Conservation (phyloP, 169 alveolate species). For the Toxoplasma gondii region DNA sequence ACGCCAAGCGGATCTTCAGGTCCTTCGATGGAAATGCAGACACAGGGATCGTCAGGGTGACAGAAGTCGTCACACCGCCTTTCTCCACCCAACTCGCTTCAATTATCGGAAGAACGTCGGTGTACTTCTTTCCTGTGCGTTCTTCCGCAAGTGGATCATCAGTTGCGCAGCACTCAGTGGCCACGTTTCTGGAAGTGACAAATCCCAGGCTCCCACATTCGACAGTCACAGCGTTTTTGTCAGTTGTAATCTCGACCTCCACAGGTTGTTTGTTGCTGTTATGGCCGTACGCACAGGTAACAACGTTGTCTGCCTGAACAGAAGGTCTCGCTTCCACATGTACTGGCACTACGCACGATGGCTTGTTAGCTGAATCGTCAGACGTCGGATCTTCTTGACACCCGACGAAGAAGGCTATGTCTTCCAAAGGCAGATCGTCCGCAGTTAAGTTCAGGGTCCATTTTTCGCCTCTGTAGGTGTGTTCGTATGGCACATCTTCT, state of each 20-base stretch:
- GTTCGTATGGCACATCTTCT: no score
- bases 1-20: not conserved
- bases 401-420: no score
- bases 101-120: not conserved
- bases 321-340: not conserved
- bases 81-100: not conserved
- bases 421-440: no score
- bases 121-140: not conserved
- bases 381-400: no score
- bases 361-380: no score
- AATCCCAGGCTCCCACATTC: not conserved
- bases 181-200: not conserved
- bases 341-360: not conserved
- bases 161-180: not conserved
- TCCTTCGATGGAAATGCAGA: not conserved
- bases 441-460: no score
- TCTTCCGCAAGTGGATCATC: not conserved
- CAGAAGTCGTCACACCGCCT: not conserved
- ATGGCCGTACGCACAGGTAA: not conserved
- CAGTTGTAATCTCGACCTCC: not conserved
- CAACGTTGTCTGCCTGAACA: not conserved
- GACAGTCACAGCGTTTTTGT: not conserved
- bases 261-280: not conserved
- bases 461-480: no score
- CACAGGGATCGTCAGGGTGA: not conserved